Evolutionary conservation across 495 filamentous ascomycete species (phyloP).

Genomic region (Neurospora intermedia): DNA sequence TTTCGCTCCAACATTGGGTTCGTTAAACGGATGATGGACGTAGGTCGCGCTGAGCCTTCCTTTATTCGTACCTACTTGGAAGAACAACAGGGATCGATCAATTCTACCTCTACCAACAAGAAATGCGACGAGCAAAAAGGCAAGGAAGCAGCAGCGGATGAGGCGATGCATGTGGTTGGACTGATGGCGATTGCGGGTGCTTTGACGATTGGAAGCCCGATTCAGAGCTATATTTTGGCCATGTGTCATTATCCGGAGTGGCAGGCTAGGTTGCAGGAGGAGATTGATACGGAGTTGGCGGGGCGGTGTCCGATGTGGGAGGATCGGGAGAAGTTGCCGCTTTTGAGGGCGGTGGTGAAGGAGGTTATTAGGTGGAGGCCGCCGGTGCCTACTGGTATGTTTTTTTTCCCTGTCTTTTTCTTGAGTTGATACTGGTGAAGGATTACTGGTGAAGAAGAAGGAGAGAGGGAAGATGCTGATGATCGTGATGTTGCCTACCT

Average conservation of each 20-base stretch:
- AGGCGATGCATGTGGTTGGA: conserved; percentile 35
- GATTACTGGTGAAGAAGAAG: too few species aligned
- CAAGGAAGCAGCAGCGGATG: conserved; percentile 15
- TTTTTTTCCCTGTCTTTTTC: neutral
- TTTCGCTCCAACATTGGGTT: conserved; percentile 31
- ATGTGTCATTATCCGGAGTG: conserved; percentile 51
- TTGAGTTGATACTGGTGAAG: neutral
- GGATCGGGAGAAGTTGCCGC: conserved; percentile 33
- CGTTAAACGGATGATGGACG: conserved; percentile 20
- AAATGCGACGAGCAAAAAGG: conserved; percentile 3
- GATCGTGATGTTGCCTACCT: neutral
- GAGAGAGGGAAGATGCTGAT: neutral
- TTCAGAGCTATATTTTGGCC: conserved; percentile 47
- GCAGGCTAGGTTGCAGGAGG: conserved; percentile 40
- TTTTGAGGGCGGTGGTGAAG: conserved; percentile 47
- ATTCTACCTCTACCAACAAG: too few species aligned
- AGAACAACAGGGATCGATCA: conserved; percentile 6
- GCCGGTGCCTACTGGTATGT: conserved; percentile 37
- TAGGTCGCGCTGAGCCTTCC: conserved; percentile 20
- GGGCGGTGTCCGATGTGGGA: conserved; percentile 39
- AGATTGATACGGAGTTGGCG: conserved; percentile 41
- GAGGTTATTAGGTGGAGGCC: conserved; percentile 53
- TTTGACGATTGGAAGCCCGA: conserved; percentile 38
- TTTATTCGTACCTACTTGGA: conserved; percentile 37
- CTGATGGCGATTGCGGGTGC: conserved; percentile 40